Base-by-base conservation (phyloP, 2,329 filamentous ascomycete genomes). In the Dothideomycetes sp. region DNA sequence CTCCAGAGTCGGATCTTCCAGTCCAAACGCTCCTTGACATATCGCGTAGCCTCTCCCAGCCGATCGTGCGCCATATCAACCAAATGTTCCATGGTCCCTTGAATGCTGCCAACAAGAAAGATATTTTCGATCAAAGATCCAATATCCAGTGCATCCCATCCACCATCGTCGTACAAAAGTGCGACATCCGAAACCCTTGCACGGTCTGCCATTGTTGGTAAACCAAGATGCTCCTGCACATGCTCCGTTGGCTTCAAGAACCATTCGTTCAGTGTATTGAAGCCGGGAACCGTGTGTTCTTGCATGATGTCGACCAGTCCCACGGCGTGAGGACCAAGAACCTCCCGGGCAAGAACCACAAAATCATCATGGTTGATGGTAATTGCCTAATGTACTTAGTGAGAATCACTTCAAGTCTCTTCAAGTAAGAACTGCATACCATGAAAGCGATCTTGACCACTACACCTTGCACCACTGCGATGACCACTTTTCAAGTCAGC, bases 101-200 rank as follows among this genome's bases (percentile, higher is more conserved):
- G 37, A 16, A 40, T 27, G n/a, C 31, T 32, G 15, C 37, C 37
- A 3, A 40, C 37, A 9, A 40, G 17, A 16, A 40, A 40, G 19
- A 40, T 35, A n/a, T 40, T 40, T 14, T 40, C 35, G 19, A 40
- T 16, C 8, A 40, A n/a, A n/a, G n/a, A n/a, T n/a, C n/a, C 32
- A n/a, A 40, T 31, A 7, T 35, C 32, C 4, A 32, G 31, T 14
- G 37, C 31, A 16, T 40, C 37, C 4, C 8, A 19, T n/a, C 37
- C 37, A 40, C 4, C 37, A 31, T 7, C 37, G 31, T 11, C 14
- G 24, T 11, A 31, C 37, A 31, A 40, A 40, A 3, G 30, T 24
- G 4, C 34, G 4, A 29, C 12, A 12, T 12, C 24, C 24, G 7
- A 12, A 7, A 10, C n/a, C n/a, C n/a, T n/a, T n/a, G 37, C 37